Base-by-base conservation (phyloP, 1,284 basidiomycete species). In the Abortiporus biennis region DNA sequence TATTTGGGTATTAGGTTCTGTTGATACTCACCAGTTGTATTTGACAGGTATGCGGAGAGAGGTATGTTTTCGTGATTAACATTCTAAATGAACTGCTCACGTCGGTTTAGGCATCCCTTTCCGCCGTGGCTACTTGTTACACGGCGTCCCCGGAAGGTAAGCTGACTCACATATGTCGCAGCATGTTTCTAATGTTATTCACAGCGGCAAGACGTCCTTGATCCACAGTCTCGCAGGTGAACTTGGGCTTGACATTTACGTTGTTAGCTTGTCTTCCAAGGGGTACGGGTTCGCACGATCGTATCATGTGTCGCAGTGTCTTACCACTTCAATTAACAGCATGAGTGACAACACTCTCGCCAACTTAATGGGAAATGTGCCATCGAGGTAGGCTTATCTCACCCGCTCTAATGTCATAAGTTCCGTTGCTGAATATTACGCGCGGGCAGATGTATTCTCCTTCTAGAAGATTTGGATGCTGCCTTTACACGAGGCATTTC, bases 261-360 rank as follows among this genome's bases (percentile, higher is more conserved):
- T 90, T 39, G 78, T 92, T 48, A 88, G 84, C 42, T 67, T 93
- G 39, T 89, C 86, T 35, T 79, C 84, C 30, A 90, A 89, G 60
- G 86, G 85, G 85, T 85, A 65, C 51, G 74, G 27, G 31, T 37
- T 39, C 33, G 36, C 32, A 33, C 15, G 39, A 35, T 22, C n/a
- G n/a, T n/a, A n/a, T n/a, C 38, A 11, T 40, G 32, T 15, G 11
- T 15, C 30, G 25, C 21, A n/a, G 24, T 22, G 16, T 17, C 9
- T 19, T n/a, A 30, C 2, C 37, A 12, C 24, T 19, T 2, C 34
- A 48, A 39, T 58, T 46, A 29, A 41, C 54, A 86, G 85, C 45
- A 88, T 93, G 84, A 89, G 85, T 62, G 90, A 93, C 64, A 87
- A 87, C 59, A 87, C 78, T 3, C 67, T 92, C 55, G 76, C 80